These are phyloP conservation scores for Casuarina glauca DNA, from an alignment of 306 rosid species.

Conservation along the genomic window DNA sequence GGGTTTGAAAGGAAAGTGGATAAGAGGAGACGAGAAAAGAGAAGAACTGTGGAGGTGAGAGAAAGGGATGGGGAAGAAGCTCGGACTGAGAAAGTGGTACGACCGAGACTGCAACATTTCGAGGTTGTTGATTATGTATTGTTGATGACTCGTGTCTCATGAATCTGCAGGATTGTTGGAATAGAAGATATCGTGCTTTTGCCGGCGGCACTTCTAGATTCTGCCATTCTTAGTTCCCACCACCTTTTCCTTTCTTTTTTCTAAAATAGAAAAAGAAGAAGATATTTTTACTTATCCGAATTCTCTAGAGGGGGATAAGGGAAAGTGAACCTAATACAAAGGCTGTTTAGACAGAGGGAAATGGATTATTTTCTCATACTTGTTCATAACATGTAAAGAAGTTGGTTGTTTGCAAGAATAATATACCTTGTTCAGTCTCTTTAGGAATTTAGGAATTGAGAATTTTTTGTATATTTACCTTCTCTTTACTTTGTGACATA, in stretches of 20 bases:
- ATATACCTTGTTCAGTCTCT: no score
- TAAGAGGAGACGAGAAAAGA: slow-evolving; percentile 25
- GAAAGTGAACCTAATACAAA: no score
- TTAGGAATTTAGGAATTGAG: no score
- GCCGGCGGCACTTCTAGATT: neutral
- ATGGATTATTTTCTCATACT: neutral
- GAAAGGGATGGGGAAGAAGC: slow-evolving; percentile 24
- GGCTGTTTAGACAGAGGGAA: no score
- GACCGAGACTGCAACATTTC: slow-evolving; percentile 59
- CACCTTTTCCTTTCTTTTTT: no score
- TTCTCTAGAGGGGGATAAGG: no score
- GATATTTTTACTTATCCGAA: no score
- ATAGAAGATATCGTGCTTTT: neutral
- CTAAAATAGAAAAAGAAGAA: no score
- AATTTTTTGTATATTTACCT: no score
- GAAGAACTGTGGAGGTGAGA: slow-evolving; percentile 20
- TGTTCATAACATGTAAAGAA: neutral
- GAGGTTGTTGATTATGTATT: slow-evolving; percentile 1
- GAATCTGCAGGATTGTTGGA: neutral
- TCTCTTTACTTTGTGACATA: no score
- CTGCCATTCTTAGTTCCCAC: no score
- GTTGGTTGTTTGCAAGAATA: neutral
- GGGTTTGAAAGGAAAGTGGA: slow-evolving; percentile 42
- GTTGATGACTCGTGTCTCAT: neutral
- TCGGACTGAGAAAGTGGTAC: slow-evolving; percentile 43